Evolutionary conservation across 345 rosid species (phyloP).

Genomic region (Lumnitzera racemosa): DNA sequence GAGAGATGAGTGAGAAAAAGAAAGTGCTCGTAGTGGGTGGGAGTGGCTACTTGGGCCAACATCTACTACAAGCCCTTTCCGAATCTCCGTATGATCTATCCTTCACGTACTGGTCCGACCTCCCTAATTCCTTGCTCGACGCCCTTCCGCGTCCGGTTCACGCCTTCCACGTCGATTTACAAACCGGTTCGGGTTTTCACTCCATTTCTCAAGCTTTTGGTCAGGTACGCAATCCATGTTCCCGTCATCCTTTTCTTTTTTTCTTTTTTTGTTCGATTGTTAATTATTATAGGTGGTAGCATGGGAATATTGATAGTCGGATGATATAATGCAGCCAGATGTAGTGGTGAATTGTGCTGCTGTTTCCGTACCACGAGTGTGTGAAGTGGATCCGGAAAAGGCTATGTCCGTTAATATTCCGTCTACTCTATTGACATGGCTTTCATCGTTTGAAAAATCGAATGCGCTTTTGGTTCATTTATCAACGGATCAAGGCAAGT

Average conservation of each 20-base stretch:
- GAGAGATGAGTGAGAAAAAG: constrained; percentile 29
- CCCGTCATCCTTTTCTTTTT: no score
- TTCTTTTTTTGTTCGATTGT: no score
- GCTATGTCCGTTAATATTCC: constrained; percentile 77
- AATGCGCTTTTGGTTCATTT: constrained; percentile 61
- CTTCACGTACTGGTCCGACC: constrained; percentile 53
- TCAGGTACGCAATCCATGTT: constrained; percentile 24
- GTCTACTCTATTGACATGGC: constrained; percentile 60
- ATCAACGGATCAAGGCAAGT: constrained; percentile 86
- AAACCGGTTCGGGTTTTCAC: constrained; percentile 47
- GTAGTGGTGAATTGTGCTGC: constrained; percentile 91
- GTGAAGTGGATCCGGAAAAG: constrained; percentile 67
- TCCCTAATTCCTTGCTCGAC: constrained; percentile 40
- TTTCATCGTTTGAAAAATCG: constrained; percentile 29
- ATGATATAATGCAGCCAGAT: constrained; percentile 38
- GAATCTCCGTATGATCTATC: constrained; percentile 39
- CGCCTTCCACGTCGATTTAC: constrained; percentile 61
- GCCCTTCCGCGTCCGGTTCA: constrained; percentile 35
- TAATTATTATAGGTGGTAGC: no score
- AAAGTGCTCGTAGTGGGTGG: constrained; percentile 77
- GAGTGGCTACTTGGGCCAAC: constrained; percentile 90
- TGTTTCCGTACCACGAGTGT: constrained; percentile 69
- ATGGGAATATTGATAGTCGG: not conserved
- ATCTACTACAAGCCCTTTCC: constrained; percentile 44
- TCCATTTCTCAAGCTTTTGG: constrained; percentile 50